Base-by-base conservation (phyloP, 805 yeast genomes). In the Lipomyces starkeyi region DNA sequence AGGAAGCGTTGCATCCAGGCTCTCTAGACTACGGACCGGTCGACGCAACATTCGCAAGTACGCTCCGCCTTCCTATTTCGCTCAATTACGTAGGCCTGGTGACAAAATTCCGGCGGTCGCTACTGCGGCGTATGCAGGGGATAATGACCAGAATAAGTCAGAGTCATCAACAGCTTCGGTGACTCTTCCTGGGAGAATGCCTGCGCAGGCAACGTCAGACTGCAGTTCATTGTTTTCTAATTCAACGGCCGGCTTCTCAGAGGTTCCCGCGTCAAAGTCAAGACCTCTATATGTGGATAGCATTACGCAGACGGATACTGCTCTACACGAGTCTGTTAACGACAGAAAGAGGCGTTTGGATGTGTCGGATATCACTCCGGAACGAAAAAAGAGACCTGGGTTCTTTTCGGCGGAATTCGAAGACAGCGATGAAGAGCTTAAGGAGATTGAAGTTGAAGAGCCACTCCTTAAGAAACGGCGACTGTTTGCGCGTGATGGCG, bases 371-470 rank as follows among this genome's bases (percentile, higher is more conserved):
- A 61, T 76, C 20, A 70, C 78, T 2, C 58, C 62, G 22, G 75
- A 74, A 2, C 70, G 80, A 22, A 67, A 66, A 27, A 65, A 69
- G n/a, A 70, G 74, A 6, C 80, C 79, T 0, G 81, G 81, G 1
- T 77, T 71, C 59, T 75, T 76, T 52, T 70, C 78, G 2, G 81
- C 79, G 0, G 75, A 74, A 34, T 76, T 79, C 56, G 79, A 76
- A n/a, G 73, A 75, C 61, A 73, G 76, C 49, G 75, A 73, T 6
- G 72, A 64, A 3, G 52, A 34, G 20, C 62, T 75, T 47, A 77
- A 73, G 17, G 68, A 73, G 52, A 67, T 74, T 35, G 75, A 72
- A 8, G 76, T 73, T 5, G 72, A 71, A 13, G 73, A 70, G 58
- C 71, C 71, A 9, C 47, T 47, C 17, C 43, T 59, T 49, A 66